Evolutionary conservation across 495 filamentous ascomycete genomes (phyloP).

Genomic region (Annulohypoxylon stygium): DNA sequence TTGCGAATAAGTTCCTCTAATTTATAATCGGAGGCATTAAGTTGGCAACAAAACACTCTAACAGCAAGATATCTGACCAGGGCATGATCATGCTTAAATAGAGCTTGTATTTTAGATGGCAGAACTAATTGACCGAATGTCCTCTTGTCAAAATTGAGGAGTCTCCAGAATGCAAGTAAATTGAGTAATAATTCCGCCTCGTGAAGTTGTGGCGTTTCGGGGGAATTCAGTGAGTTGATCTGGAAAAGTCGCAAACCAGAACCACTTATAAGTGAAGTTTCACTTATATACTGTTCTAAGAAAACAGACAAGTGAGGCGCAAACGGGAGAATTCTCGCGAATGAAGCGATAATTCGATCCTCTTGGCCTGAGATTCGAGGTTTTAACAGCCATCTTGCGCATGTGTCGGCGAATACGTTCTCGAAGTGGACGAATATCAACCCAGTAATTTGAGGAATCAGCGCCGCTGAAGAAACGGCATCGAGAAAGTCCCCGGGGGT

Average conservation of each 20-base stretch:
- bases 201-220: constrained; percentile 11
- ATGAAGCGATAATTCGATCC: constrained; percentile 72
- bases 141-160: constrained; percentile 78
- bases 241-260: constrained; percentile 27
- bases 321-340: constrained; percentile 83
- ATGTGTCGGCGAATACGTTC: constrained; percentile 80
- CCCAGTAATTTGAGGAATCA: constrained; percentile 74
- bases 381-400: constrained; percentile 76
- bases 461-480: constrained; percentile 73
- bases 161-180: constrained; percentile 79
- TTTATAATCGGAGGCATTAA: constrained; percentile 83
- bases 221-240: constrained; percentile 46
- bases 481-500: constrained; percentile 75
- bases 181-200: constrained; percentile 52
- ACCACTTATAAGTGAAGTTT: constrained; percentile 41
- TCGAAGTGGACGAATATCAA: constrained; percentile 77
- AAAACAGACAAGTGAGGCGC: constrained; percentile 76
- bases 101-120: constrained; percentile 73
- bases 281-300: constrained; percentile 60
- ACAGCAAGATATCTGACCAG: constrained; percentile 84
- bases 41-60: constrained; percentile 80
- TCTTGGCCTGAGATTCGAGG: constrained; percentile 54
- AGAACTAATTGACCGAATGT: constrained; percentile 72
- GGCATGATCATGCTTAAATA: constrained; percentile 72
- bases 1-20: constrained; percentile 75